Evolutionary conservation across 176 grass and related monocot genomes (phyloP), one percentile per base, ranked within the genome.

Genomic region (Raddia guianensis): DNA sequence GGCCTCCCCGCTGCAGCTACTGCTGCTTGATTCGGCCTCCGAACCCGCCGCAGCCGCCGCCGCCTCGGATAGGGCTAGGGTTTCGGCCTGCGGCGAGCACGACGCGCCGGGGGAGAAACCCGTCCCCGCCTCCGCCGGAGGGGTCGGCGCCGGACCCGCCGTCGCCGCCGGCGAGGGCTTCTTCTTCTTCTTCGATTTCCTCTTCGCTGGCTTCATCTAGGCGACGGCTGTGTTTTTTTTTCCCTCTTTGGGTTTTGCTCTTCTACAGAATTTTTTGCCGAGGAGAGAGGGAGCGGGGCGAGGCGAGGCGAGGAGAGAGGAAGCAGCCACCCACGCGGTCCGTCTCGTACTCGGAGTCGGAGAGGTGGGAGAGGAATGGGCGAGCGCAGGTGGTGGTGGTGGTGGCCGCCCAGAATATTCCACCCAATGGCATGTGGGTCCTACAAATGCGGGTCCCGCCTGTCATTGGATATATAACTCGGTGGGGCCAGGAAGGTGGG

Each of bases 191-290:
- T 82, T 88, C 8, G 57, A 57, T 82, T 86, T 91, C 76, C 82
- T 91, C 89, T 89, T 88, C 55, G 86, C 55, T 27, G 89, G 73
- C n/a, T 78, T 89, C 92, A 94, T 94, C 42, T 71, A 62, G 74
- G 68, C 68, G 75, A 32, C 8, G 53, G 75, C 51, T 69, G 78
- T 58, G 78, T 58, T 62, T 76, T 63, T 50, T 11, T 14, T 40
- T 2, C 6, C 35, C 9, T 9, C 18, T 33, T 3, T 18, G 9
- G 8, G 66, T 33, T 76, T 84, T 73, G 62, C 42, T 65, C 19
- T 42, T 35, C 76, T 20, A 52, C 8, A 7, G 14, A 52, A 54
- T 6, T 51, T 71, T 60, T 72, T 8, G 69, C 49, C 20, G 66
- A 47, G 8, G 66, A 34, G 72, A 47, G 56, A 37, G n/a, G 6